These are phyloP conservation scores for Candida sp. DNA, from an alignment of 1,139 yeast species.

Conservation along the genomic window DNA sequence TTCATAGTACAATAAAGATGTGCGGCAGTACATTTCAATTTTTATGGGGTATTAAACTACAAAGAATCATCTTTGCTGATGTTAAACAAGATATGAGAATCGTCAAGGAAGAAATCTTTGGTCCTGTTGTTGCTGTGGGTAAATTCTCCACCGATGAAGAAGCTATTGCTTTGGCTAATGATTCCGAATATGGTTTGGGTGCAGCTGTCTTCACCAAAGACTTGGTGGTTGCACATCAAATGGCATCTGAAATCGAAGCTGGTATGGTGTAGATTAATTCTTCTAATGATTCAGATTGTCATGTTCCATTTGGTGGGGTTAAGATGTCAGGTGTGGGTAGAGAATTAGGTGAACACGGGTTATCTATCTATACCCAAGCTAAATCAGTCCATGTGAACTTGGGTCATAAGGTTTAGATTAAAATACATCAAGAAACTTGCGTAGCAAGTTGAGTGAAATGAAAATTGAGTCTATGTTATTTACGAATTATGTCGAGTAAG, in stretches of 20 bases:
- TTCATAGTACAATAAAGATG: too few relatives aligned
- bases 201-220: constrained; percentile 79
- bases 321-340: constrained; percentile 87
- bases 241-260: constrained; percentile 44
- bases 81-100: constrained; percentile 50
- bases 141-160: constrained; percentile 53
- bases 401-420: constrained; percentile 22
- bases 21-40: too few relatives aligned
- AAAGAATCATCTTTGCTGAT: constrained; percentile 50
- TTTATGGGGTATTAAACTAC: too few relatives aligned
- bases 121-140: constrained; percentile 56
- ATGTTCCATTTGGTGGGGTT: constrained; percentile 76
- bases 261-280: constrained; percentile 64
- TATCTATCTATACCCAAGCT: constrained; percentile 70
- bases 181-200: constrained; percentile 54
- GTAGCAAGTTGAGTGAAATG: too few relatives aligned
- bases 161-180: constrained; percentile 48
- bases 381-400: constrained; percentile 76
- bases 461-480: background rate
- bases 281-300: constrained; percentile 72
- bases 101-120: constrained; percentile 57
- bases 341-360: constrained; percentile 84
- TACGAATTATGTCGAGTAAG: background rate
- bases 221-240: constrained; percentile 38
- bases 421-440: too few relatives aligned